These are phyloP conservation scores for Fusarium concolor DNA, from an alignment of 2,329 filamentous ascomycete species.

Conservation along the genomic window DNA sequence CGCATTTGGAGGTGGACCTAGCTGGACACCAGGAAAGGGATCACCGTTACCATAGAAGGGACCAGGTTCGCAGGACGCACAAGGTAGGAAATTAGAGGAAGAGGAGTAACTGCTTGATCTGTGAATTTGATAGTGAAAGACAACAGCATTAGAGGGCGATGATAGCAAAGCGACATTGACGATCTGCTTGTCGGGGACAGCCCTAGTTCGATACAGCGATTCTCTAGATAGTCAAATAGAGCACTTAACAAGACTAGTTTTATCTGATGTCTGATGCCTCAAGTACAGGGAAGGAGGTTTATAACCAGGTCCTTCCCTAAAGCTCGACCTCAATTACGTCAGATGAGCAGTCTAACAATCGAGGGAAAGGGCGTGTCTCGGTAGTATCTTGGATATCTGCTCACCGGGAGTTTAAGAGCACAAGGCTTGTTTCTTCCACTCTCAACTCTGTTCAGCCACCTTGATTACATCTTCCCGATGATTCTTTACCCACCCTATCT, in stretches of 20 bases:
- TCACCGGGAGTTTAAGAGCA: too few relatives aligned
- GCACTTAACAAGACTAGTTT: not conserved
- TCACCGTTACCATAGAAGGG: slow-evolving; percentile 50
- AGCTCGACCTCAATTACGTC: too few relatives aligned
- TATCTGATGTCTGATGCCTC: not conserved
- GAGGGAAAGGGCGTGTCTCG: not conserved
- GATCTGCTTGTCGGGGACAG: not conserved
- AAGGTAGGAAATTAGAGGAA: not conserved
- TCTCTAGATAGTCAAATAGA: not conserved
- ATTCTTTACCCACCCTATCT: slow-evolving; percentile 5
- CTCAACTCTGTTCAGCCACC: not conserved
- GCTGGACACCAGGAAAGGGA: slow-evolving; percentile 61
- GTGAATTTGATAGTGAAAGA: not conserved
- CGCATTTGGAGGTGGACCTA: slow-evolving; percentile 54
- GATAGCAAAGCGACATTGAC: not conserved
- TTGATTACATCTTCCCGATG: not conserved
- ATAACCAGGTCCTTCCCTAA: not conserved
- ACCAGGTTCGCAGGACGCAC: not conserved
- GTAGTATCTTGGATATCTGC: too few relatives aligned
- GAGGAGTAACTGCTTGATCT: slow-evolving; percentile 4
- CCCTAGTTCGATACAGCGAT: not conserved
- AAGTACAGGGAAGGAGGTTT: too few relatives aligned
- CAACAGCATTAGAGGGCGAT: not conserved
- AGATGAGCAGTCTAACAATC: too few relatives aligned
- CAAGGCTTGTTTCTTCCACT: not conserved